Percentiles rank a stretch among this genome's conserved stretches.
Conservation (phyloP, 2,329 filamentous ascomycete genomes). For the Ceratocystis variospora region DNA sequence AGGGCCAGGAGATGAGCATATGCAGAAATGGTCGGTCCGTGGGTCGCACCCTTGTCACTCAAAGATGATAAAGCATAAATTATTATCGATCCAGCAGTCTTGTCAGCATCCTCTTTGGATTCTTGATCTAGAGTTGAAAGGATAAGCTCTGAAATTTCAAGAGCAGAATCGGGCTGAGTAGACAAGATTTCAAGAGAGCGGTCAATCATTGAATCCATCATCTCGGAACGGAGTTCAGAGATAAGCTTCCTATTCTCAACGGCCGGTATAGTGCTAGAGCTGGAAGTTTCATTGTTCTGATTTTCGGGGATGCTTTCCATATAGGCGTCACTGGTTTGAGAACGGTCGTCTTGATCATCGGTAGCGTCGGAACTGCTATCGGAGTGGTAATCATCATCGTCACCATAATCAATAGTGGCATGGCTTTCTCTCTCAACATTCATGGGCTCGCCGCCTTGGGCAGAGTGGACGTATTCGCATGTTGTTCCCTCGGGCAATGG, state of each 20-base stretch:
- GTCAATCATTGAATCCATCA: slow-evolving; percentile 70
- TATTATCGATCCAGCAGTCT: slow-evolving; percentile 61
- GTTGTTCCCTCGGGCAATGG: slow-evolving; percentile 41
- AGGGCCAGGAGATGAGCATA: slow-evolving; percentile 86
- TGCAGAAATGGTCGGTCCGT: slow-evolving; percentile 55
- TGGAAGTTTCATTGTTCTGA: slow-evolving; percentile 22
- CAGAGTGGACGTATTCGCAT: slow-evolving; percentile 23
- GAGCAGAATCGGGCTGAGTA: slow-evolving; percentile 73
- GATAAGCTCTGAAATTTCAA: slow-evolving; percentile 82
- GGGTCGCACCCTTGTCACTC: slow-evolving; percentile 46
- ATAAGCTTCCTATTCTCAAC: slow-evolving; percentile 27
- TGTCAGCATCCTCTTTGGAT: slow-evolving; percentile 30
- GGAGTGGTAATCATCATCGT: slow-evolving; percentile 21
- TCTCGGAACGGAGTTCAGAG: slow-evolving; percentile 47
- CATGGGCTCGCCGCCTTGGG: slow-evolving; percentile 20
- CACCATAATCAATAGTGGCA: slow-evolving; percentile 20
- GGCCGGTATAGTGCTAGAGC: not conserved
- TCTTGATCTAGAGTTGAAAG: slow-evolving; percentile 52
- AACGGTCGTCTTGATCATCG: slow-evolving; percentile 19
- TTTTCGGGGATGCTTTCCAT: slow-evolving; percentile 22
- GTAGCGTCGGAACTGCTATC: slow-evolving; percentile 17
- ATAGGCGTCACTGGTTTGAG: slow-evolving; percentile 15
- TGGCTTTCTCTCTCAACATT: slow-evolving; percentile 20
- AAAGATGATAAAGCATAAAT: slow-evolving; percentile 69
- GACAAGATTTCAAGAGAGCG: slow-evolving; percentile 82